These are phyloP conservation scores for Pilatotrama ljubarskyi DNA, from an alignment of 768 basidiomycete genomes.

Conservation along the genomic window DNA sequence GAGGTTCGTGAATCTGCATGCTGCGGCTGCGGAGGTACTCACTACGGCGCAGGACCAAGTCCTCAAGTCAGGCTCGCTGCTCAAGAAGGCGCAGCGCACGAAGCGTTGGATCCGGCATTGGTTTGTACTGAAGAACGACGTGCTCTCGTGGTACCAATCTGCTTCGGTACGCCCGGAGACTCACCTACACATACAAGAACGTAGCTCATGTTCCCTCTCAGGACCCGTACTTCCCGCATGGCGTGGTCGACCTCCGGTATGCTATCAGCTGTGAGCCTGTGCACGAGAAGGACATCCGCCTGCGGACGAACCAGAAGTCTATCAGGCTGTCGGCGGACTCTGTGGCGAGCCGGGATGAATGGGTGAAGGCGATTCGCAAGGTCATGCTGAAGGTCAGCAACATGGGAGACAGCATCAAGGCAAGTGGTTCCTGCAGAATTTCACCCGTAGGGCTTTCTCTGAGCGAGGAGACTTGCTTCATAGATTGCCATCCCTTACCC, in stretches of 20 bases:
- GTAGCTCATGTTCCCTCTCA: too few relatives aligned
- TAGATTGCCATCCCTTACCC: constrained; percentile 95
- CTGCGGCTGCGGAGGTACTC: not conserved
- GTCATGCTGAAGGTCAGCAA: constrained; percentile 97
- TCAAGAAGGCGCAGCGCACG: constrained; percentile 84
- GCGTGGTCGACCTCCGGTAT: constrained; percentile 94
- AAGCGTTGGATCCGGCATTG: constrained; percentile 95
- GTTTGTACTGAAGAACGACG: constrained; percentile 96
- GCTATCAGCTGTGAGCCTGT: constrained; percentile 83
- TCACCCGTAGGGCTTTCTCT: not conserved
- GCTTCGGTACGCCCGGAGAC: constrained; percentile 68
- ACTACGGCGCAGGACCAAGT: constrained; percentile 69
- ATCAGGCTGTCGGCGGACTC: constrained; percentile 77
- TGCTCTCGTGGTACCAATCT: constrained; percentile 94
- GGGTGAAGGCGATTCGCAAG: constrained; percentile 93
- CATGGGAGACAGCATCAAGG: constrained; percentile 94
- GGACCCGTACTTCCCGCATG: constrained; percentile 98
- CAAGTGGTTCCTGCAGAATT: constrained; percentile 28
- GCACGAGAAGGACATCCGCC: constrained; percentile 76
- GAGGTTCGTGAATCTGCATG: constrained; percentile 54
- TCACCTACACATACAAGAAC: too few relatives aligned
- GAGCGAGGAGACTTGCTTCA: too few relatives aligned
- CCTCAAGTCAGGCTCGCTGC: constrained; percentile 87
- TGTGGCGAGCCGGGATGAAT: constrained; percentile 83
- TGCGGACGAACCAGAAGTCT: constrained; percentile 80